Evolutionary conservation across 371 early-diverging fungal species (phyloP).

Genomic region (Mucor racemosus): DNA sequence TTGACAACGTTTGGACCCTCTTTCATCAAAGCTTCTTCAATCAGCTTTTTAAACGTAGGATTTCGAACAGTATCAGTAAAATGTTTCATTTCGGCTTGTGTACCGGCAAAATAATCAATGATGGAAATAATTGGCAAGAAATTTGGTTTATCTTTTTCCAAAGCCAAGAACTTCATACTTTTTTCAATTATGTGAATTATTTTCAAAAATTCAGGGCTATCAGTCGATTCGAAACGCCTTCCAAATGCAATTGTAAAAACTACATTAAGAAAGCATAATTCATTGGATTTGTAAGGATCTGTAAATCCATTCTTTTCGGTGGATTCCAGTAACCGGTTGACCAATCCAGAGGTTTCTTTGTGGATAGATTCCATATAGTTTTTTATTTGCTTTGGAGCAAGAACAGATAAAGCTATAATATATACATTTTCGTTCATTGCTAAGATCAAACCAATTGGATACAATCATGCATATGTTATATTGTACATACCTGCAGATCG

Average conservation of each 20-base stretch:
- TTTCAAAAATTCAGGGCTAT: constrained; percentile 15
- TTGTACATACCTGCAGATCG: constrained; percentile 4
- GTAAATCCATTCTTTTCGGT: neutral
- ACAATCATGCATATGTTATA: neutral
- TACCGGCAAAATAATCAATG: constrained; percentile 11
- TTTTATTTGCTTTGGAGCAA: constrained; percentile 16
- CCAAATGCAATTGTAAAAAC: constrained; percentile 11
- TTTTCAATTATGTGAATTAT: neutral
- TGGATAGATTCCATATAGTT: constrained; percentile 5
- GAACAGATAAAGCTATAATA: constrained; percentile 1
- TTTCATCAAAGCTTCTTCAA: constrained; percentile 8
- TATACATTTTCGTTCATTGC: no score
- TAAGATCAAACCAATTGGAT: neutral
- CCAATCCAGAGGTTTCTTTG: neutral
- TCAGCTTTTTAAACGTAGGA: neutral
- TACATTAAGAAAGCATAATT: constrained; percentile 16
- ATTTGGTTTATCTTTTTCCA: constrained; percentile 12
- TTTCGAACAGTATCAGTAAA: neutral
- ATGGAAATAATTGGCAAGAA: constrained; percentile 10
- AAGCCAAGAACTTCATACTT: neutral
- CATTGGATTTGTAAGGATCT: constrained; percentile 5
- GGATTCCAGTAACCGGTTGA: neutral
- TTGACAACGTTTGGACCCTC: constrained; percentile 19
- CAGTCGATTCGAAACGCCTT: neutral
- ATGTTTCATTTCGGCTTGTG: neutral